Evolutionary conservation across 352 stramenopile species (phyloP).

Genomic region (Pythium chondricola): DNA sequence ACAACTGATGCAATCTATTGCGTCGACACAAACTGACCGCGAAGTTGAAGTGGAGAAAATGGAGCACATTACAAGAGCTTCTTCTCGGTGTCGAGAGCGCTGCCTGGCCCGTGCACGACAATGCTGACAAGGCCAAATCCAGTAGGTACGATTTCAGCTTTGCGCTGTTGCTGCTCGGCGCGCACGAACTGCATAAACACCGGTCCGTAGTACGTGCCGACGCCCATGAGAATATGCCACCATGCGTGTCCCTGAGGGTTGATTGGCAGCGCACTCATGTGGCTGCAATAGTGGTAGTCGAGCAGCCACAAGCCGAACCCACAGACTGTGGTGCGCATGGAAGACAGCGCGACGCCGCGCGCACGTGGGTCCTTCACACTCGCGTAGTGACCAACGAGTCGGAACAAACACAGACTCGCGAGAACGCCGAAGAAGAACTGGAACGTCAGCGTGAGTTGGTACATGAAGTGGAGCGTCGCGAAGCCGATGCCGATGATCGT

Average conservation of each 20-base stretch:
- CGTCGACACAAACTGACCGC: too few relatives aligned
- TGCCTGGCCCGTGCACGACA: conserved; percentile 28
- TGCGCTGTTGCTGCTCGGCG: conserved; percentile 66
- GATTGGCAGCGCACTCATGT: conserved; percentile 43
- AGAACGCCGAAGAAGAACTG: conserved; percentile 71
- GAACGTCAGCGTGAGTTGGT: conserved; percentile 73
- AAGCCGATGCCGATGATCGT: conserved; percentile 54
- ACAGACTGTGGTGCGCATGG: conserved; percentile 52
- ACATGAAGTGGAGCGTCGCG: conserved; percentile 64
- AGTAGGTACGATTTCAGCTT: conserved; percentile 42
- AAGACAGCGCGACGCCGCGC: conserved; percentile 49
- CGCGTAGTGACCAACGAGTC: conserved; percentile 56
- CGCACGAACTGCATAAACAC: conserved; percentile 87
- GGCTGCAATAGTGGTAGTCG: conserved; percentile 77
- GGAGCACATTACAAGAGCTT: conserved; percentile 6
- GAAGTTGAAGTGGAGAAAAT: conserved; percentile 1
- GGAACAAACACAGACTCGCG: conserved; percentile 37
- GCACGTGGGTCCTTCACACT: conserved; percentile 48
- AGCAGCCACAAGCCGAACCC: conserved; percentile 69
- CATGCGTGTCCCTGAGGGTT: conserved; percentile 80
- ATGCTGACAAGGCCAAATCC: conserved; percentile 65
- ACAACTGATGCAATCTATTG: too few relatives aligned
- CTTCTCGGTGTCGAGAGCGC: conserved; percentile 1
- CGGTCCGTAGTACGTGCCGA: conserved; percentile 69
- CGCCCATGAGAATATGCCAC: conserved; percentile 82